Percentiles rank a stretch among this genome's conserved stretches.
phyloP scores from a whole-genome alignment of 345 rosid genomes.

The Anastatica hierochuntica region DNA sequence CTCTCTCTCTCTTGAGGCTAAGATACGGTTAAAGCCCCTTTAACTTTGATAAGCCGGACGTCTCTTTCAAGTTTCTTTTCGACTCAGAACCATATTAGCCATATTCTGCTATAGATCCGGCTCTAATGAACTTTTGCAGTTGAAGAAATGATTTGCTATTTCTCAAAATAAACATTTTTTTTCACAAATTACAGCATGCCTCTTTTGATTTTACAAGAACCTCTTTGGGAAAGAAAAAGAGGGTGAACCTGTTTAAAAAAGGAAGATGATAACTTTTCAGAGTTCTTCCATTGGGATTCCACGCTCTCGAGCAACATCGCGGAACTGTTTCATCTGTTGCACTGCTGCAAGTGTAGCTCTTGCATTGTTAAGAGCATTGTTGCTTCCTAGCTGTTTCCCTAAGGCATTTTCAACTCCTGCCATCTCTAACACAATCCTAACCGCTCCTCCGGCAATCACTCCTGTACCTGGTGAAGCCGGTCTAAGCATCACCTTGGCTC shows the following conservation, averaged over 20 bases:
- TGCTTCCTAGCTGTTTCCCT: slow-evolving; percentile 74
- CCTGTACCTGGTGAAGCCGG: slow-evolving; percentile 92
- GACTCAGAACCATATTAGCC: too few relatives aligned
- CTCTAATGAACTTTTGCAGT: background rate
- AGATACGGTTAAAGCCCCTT: background rate
- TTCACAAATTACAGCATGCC: slow-evolving; percentile 11
- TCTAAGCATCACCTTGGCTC: slow-evolving; percentile 91
- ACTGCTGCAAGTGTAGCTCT: slow-evolving; percentile 83
- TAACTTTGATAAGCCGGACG: background rate
- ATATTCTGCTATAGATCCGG: background rate
- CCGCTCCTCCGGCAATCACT: slow-evolving; percentile 91
- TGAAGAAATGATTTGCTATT: background rate
- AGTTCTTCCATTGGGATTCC: slow-evolving; percentile 91
- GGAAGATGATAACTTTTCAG: slow-evolving; percentile 49
- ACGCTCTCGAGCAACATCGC: slow-evolving; percentile 75
- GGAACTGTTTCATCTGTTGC: slow-evolving; percentile 68
- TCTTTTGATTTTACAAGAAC: slow-evolving; percentile 18
- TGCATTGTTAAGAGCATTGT: slow-evolving; percentile 84
- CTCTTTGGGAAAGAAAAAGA: background rate
- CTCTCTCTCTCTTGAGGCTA: background rate
- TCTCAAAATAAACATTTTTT: slow-evolving; percentile 10
- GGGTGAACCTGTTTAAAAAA: background rate
- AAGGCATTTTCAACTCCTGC: slow-evolving; percentile 80
- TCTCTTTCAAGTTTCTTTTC: background rate
- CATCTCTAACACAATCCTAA: slow-evolving; percentile 85